These are phyloP conservation scores for Vickermania spadyakhi DNA, from an alignment of 208 protist species.

Conservation along the genomic window DNA sequence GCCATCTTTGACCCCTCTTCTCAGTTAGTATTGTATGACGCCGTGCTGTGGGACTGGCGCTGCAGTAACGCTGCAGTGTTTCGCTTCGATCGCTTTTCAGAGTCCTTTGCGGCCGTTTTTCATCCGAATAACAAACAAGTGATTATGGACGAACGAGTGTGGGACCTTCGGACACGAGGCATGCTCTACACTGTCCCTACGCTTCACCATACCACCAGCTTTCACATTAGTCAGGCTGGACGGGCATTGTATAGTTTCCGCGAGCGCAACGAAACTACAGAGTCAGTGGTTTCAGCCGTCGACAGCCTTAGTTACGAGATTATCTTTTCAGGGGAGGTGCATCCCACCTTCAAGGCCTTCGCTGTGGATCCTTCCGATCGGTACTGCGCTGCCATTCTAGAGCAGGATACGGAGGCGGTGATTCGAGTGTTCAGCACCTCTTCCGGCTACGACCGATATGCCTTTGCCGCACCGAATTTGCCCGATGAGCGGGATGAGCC, in stretches of 20 bases:
- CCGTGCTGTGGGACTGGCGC: slow-evolving; percentile 78
- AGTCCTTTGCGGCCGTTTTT: slow-evolving; percentile 69
- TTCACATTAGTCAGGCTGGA: slow-evolving; percentile 37
- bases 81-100: slow-evolving; percentile 81
- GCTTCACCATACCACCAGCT: slow-evolving; percentile 68
- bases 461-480: slow-evolving; percentile 41
- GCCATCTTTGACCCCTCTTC: slow-evolving; percentile 70
- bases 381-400: slow-evolving; percentile 74
- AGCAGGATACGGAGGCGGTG: slow-evolving; percentile 42
- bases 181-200: slow-evolving; percentile 65
- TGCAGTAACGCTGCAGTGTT: slow-evolving; percentile 58
- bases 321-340: slow-evolving; percentile 71
- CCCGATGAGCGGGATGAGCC: slow-evolving; percentile 24
- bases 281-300: slow-evolving; percentile 60
- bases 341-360: slow-evolving; percentile 60
- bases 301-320: slow-evolving; percentile 71
- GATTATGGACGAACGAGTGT: slow-evolving; percentile 80
- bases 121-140: slow-evolving; percentile 66
- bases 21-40: slow-evolving; percentile 74
- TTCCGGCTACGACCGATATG: slow-evolving; percentile 42
- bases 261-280: slow-evolving; percentile 24
- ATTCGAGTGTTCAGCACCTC: slow-evolving; percentile 73
- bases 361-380: slow-evolving; percentile 76
- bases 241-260: slow-evolving; percentile 75
- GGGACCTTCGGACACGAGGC: slow-evolving; percentile 68